These are phyloP conservation scores for Citrus mangshanensis DNA, from an alignment of 345 rosid genomes.

Conservation along the genomic window DNA sequence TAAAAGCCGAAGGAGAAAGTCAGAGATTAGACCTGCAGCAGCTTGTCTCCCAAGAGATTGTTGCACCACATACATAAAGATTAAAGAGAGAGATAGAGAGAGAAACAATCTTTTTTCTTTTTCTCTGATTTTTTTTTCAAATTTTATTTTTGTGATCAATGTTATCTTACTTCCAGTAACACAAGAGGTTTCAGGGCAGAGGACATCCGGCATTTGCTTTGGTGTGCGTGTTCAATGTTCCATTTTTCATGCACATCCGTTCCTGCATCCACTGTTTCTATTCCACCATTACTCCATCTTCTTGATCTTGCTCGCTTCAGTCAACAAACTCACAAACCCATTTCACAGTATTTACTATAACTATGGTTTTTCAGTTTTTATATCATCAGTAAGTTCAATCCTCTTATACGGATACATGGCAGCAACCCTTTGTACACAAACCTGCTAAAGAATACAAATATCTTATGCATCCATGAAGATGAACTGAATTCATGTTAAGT, in stretches of 20 bases:
- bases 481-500: background rate
- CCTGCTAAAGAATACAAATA: no score
- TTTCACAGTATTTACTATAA: background rate
- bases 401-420: no score
- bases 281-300: background rate
- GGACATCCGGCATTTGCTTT: slow-evolving; percentile 22
- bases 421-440: background rate
- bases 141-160: background rate
- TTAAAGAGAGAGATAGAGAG: slow-evolving; percentile 13
- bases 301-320: background rate
- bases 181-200: background rate
- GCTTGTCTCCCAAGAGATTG: slow-evolving; percentile 24
- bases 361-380: background rate
- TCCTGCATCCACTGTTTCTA: background rate
- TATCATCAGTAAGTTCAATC: background rate
- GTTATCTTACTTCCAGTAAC: slow-evolving; percentile 15
- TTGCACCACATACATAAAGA: slow-evolving; percentile 14
- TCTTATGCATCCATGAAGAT: background rate
- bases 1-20: slow-evolving; percentile 21
- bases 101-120: slow-evolving; percentile 13
- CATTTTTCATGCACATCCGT: background rate
- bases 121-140: background rate
- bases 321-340: slow-evolving; percentile 2
- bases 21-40: slow-evolving; percentile 19
- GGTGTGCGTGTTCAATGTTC: slow-evolving; percentile 22